Evolutionary conservation across 441 rosid genomes (phyloP), one percentile per base, ranked within the genome.

Genomic region (Jatropha multifida): DNA sequence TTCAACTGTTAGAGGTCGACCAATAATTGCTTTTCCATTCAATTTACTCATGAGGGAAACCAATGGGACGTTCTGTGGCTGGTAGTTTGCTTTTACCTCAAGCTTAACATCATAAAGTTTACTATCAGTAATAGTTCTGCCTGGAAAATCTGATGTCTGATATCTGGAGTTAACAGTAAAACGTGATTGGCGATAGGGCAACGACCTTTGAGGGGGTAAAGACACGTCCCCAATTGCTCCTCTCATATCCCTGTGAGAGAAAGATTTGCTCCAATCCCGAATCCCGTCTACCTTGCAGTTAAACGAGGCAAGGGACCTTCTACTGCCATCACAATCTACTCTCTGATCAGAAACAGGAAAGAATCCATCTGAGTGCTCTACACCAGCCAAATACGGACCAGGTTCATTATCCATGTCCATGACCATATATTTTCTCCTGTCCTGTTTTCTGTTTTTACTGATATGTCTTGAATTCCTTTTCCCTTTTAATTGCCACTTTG

Each of bases 401-500:
- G 81, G 67, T 72, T 85, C 86, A 75, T 84, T 84, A 51, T 84
- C 86, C 54, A 84, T 78, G 51, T 84, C 86, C 54, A 84, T 78
- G 75, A 78, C 86, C 60, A 81, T 64, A 66, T 78, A 80, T 84
- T 88, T 90, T 72, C 84, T 85, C 11, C 75, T 79, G 74, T 85
- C 84, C 59, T 77, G 90, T 81, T 88, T 90, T 80, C 88, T 83
- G 76, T 66, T 87, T 77, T 85, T 87, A 78, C 87, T 86, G 78
- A 56, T 85, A 68, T 88, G 89, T 82, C 99, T 92, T 4, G 88
- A 90, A 72, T 94, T 96, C 83, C 99, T 89, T 91, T 96, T 96
- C 79, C 98, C 90, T 88, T 96, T 96, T 18, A 78, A 84, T 83
- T 88, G 98, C 99, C 99, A 96, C 84, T 90, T 86, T 32, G 98